Base-by-base conservation (phyloP, 1,284 basidiomycete genomes). In the Ceratobasidium sp. region DNA sequence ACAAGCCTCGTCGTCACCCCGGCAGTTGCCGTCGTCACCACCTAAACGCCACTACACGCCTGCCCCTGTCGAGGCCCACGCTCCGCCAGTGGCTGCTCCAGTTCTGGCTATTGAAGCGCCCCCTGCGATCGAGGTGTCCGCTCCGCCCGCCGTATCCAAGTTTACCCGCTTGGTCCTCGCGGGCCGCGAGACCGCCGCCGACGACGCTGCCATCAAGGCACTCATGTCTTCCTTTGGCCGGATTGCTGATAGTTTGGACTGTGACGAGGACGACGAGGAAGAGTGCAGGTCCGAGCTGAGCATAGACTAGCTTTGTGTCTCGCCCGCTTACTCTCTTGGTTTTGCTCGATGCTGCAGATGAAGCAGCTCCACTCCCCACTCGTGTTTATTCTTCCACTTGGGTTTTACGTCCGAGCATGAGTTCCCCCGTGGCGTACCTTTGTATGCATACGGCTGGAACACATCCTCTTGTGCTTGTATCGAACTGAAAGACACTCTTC, bases 91-190 rank as follows among this genome's bases (percentile, higher is more conserved):
- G n/a, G n/a, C n/a, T n/a, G n/a, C 22, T n/a, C 48, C 16, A 51
- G 48, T 13, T 51, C 48, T 19, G 22, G 48, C 48, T 51, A 6
- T n/a, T 51, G 7, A n/a, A n/a, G n/a, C n/a, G n/a, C 48, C 48
- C 19, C 48, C 48, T 6, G 48, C 22, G 6, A 51, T 51, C 19
- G 16, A 51, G 19, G 48, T 51, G 48, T 51, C 48, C 19, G 54
- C 24, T 59, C 66, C 51, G n/a, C 16, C 37, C 11, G 34, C 31
- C 29, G 22, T 54, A 19, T 68, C 64, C 29, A 69, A 69, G 39
- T 43, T 69, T 24, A 69, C 37, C 6, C 66, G 66, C 39, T 59
- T 69, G 22, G 66, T 31, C 2, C 53, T 69, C n/a, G 66, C 66
- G 2, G 51, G 46, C 16, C 66, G 66, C 22, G 66, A 69, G 53